Conservation (phyloP, 2,329 filamentous ascomycete genomes). For the Alternaria gaisen region DNA sequence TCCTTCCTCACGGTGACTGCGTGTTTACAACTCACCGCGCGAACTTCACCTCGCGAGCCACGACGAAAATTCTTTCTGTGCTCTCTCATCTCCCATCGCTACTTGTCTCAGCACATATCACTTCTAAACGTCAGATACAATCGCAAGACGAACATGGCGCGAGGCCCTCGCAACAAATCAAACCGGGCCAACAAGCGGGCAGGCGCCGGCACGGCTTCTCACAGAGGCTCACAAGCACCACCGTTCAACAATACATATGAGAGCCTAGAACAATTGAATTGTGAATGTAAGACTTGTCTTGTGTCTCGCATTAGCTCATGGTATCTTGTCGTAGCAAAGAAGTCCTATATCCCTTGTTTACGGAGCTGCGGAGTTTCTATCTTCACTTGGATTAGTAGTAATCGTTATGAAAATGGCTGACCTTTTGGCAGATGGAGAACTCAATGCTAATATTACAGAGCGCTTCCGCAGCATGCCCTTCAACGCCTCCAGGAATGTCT, state of each 20-base stretch:
- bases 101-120: background rate
- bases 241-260: conserved; percentile 19
- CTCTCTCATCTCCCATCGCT: background rate
- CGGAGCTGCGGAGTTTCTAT: background rate
- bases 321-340: background rate
- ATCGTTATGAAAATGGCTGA: conserved; percentile 13
- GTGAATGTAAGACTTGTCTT: conserved; percentile 19
- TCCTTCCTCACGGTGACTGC: conserved; percentile 9
- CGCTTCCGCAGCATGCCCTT: conserved; percentile 14
- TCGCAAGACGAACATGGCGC: conserved; percentile 20
- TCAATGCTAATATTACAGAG: conserved; percentile 29
- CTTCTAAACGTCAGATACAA: background rate
- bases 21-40: conserved; percentile 4
- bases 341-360: background rate
- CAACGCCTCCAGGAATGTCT: background rate
- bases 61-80: background rate
- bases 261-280: conserved; percentile 4
- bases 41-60: background rate
- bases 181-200: conserved; percentile 10
- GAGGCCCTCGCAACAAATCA: conserved; percentile 3
- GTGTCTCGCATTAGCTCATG: background rate
- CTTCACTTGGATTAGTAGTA: background rate
- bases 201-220: conserved; percentile 4
- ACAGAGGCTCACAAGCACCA: background rate
- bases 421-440: conserved; percentile 21